Percentiles rank a stretch among this genome's conserved stretches.
Evolutionary conservation across 140 eudicot species (phyloP).

Genomic region (Flaveria floridana): DNA sequence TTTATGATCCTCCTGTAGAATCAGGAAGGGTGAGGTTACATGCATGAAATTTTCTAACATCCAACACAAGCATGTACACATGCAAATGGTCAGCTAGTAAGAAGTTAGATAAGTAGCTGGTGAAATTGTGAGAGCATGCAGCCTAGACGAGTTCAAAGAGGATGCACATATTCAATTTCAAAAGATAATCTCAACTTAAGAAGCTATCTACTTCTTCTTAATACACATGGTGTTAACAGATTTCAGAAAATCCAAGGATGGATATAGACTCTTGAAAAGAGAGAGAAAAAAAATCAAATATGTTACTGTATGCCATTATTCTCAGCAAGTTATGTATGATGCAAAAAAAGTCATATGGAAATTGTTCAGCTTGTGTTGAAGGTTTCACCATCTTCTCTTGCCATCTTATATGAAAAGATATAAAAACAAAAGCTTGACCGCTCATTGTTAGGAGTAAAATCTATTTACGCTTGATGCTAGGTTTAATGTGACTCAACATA

Average conservation of each 20-base stretch:
- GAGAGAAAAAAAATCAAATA: slow-evolving; percentile 5
- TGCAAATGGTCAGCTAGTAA: background rate
- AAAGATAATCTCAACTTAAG: background rate
- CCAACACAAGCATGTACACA: slow-evolving; percentile 18
- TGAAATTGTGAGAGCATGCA: slow-evolving; percentile 12
- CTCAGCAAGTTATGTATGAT: background rate
- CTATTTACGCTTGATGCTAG: background rate
- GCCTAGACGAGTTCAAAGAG: background rate
- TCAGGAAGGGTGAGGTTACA: background rate
- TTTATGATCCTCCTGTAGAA: slow-evolving; percentile 75
- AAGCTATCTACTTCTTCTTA: slow-evolving; percentile 17
- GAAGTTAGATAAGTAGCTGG: background rate
- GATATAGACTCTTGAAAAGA: background rate
- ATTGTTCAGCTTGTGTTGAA: background rate
- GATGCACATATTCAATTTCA: background rate
- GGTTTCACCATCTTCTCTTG: background rate
- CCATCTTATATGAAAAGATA: slow-evolving; percentile 5
- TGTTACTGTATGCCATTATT: slow-evolving; percentile 8
- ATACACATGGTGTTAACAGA: slow-evolving; percentile 9
- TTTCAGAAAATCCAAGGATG: slow-evolving; percentile 17
- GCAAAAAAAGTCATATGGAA: background rate
- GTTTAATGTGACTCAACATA: background rate
- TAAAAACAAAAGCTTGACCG: background rate
- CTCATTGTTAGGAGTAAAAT: background rate
- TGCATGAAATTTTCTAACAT: background rate